Conservation (phyloP, 805 yeast species). For the Candida pseudofarinosa region DNA sequence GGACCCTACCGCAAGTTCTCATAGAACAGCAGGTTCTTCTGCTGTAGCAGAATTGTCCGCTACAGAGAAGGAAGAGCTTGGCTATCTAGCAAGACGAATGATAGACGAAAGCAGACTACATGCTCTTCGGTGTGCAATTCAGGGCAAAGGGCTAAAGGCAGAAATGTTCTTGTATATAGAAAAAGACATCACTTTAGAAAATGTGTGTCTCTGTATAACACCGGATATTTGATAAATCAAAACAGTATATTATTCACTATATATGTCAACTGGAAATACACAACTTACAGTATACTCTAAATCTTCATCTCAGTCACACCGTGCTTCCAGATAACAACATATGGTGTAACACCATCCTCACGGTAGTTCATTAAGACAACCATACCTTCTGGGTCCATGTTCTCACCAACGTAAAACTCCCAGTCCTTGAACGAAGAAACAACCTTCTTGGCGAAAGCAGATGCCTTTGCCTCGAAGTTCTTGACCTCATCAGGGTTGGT, state of each 20-base stretch:
- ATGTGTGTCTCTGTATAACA: conserved; percentile 47
- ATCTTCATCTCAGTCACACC: conserved; percentile 89
- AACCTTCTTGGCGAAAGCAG: conserved; percentile 93
- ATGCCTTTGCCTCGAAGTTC: conserved; percentile 95
- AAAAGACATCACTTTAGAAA: conserved; percentile 61
- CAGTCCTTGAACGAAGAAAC: conserved; percentile 95
- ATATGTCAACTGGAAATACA: not conserved
- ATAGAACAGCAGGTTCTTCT: conserved; percentile 7
- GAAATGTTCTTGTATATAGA: conserved; percentile 58
- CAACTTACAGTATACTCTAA: conserved; percentile 44
- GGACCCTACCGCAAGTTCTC: conserved; percentile 28
- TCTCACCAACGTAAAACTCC: conserved; percentile 99
- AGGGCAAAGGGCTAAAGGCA: conserved; percentile 34
- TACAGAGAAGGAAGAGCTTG: conserved; percentile 54
- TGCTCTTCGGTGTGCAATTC: conserved; percentile 35
- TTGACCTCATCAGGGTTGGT: conserved; percentile 81
- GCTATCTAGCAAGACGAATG: conserved; percentile 64
- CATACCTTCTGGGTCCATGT: conserved; percentile 99
- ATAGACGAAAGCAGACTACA: conserved; percentile 67
- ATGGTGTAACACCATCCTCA: conserved; percentile 99
- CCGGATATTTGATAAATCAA: conserved; percentile 1
- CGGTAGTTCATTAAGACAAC: conserved; percentile 97
- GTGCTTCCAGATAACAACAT: conserved; percentile 97
- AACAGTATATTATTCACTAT: not conserved
- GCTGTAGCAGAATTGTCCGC: not conserved